Conservation (phyloP, 441 rosid species). For the Erodium texanum region DNA sequence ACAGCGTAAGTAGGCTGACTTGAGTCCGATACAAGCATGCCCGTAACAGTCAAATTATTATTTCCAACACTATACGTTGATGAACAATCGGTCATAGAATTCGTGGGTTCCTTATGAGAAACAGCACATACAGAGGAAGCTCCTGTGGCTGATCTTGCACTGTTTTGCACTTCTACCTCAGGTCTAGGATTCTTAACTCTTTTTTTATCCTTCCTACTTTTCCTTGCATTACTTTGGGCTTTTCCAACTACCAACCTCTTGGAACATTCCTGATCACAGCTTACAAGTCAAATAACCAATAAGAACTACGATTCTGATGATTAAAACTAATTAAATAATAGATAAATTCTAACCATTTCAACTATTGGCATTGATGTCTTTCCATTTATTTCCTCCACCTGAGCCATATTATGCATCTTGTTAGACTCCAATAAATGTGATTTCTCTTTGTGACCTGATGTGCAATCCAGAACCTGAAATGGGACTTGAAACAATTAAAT, state of each 20-base stretch:
- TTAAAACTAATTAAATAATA: constrained; percentile 12
- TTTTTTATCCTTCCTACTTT: constrained; percentile 56
- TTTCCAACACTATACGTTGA: constrained; percentile 17
- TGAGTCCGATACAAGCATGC: constrained; percentile 18
- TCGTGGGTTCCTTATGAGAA: constrained; percentile 29
- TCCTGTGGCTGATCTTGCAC: constrained; percentile 29
- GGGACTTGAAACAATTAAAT: constrained; percentile 16
- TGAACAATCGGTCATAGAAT: constrained; percentile 22
- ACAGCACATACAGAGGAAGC: constrained; percentile 23
- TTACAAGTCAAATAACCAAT: constrained; percentile 24
- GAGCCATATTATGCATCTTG: constrained; percentile 28
- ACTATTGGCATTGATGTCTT: constrained; percentile 25
- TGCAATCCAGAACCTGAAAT: constrained; percentile 42
- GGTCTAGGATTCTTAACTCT: constrained; percentile 37
- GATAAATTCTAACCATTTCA: constrained; percentile 34
- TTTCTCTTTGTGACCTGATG: constrained; percentile 24
- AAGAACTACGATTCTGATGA: constrained; percentile 21
- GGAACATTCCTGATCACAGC: constrained; percentile 59
- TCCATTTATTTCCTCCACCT: constrained; percentile 29
- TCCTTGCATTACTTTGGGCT: constrained; percentile 43
- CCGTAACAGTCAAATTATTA: constrained; percentile 21
- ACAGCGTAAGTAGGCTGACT: constrained; percentile 25
- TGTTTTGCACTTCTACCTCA: constrained; percentile 30
- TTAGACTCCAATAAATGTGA: constrained; percentile 31
- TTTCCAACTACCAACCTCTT: constrained; percentile 41